Base-by-base conservation (phyloP, 768 basidiomycete species). In the Agaricus blazei region DNA sequence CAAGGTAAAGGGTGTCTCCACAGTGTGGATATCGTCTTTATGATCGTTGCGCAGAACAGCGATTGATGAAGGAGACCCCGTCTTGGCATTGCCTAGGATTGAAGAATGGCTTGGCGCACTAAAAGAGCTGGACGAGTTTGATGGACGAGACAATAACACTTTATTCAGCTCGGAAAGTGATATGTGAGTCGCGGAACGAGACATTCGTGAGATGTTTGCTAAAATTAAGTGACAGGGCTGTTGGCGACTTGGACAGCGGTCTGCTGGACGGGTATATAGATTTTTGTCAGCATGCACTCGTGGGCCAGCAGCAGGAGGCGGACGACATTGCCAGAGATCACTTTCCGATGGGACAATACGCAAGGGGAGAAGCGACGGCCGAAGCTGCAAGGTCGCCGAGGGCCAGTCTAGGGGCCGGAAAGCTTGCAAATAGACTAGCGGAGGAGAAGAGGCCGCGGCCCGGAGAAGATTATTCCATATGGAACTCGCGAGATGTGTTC, bases 401-500 rank as follows among this genome's bases (percentile, higher is more conserved):
- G 47, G 11, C 24, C n/a, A 11, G 48, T 29, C 27, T 57, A 11
- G 48, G 23, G 8, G 42, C 52, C 24, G 48, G 37, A 34, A 41
- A 6, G 24, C 31, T 52, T n/a, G 29, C 15, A 58, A 67, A 41
- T 54, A 46, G 46, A 57, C 46, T 37, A 43, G 46, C 37, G 42
- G 52, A 24, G 34, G 36, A 34, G 23, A 56, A 56, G 45, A 37
- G 44, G 57, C 51, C 70, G 59, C 72, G 72, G 64, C 82, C 88
- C 3, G 90, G 87, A 1, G 79, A 82, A 57, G 68, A 69, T 48
- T 84, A 87, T 70, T 72, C 72, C 48, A 79, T 92, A 47, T 91
- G 84, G 71, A 75, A 82, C 34, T 71, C 77, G n/a, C 73, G 74
- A n/a, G 93, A 93, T 60, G 71, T 81, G 49, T 69, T 81, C 27